These are phyloP conservation scores for Trichoderma polysporum DNA, from an alignment of 2,329 filamentous ascomycete genomes.

Conservation along the genomic window DNA sequence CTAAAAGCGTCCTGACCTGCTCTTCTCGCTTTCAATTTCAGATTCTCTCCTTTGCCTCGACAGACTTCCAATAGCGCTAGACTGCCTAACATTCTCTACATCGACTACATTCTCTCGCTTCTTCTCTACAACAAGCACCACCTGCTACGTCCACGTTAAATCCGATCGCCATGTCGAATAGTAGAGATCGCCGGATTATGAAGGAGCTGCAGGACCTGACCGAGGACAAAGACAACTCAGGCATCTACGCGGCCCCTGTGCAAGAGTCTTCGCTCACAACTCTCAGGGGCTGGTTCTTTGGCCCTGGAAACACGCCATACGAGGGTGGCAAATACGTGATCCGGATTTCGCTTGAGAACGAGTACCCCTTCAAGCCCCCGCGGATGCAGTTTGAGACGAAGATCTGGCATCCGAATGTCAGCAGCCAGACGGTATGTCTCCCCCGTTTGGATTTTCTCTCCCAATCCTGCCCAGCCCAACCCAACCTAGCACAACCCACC, in stretches of 20 bases:
- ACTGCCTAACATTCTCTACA: neutral
- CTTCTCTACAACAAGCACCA: neutral
- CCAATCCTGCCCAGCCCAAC: neutral
- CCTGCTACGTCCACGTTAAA: neutral
- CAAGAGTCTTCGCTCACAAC: constrained; percentile 72
- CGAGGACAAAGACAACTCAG: constrained; percentile 68
- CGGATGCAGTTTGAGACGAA: constrained; percentile 88
- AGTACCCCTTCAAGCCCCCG: constrained; percentile 92
- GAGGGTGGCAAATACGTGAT: constrained; percentile 80
- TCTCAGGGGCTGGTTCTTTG: constrained; percentile 78
- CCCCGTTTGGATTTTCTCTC: neutral
- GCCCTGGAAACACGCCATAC: constrained; percentile 91
- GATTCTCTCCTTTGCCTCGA: neutral
- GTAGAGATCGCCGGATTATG: constrained; percentile 59
- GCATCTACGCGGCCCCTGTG: constrained; percentile 68
- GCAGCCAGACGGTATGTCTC: constrained; percentile 80
- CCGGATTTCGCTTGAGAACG: constrained; percentile 81
- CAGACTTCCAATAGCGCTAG: neutral
- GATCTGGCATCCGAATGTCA: constrained; percentile 97
- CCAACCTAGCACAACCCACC: neutral
- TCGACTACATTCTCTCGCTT: neutral
- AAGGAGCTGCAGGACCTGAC: constrained; percentile 78
- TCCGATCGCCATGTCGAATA: constrained; percentile 45
- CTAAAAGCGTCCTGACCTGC: neutral
- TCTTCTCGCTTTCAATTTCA: neutral